Evolutionary conservation across 805 yeast species (phyloP), one percentile per base, ranked within the genome.

Genomic region (Cyberlindnera samutprakarnensis): DNA sequence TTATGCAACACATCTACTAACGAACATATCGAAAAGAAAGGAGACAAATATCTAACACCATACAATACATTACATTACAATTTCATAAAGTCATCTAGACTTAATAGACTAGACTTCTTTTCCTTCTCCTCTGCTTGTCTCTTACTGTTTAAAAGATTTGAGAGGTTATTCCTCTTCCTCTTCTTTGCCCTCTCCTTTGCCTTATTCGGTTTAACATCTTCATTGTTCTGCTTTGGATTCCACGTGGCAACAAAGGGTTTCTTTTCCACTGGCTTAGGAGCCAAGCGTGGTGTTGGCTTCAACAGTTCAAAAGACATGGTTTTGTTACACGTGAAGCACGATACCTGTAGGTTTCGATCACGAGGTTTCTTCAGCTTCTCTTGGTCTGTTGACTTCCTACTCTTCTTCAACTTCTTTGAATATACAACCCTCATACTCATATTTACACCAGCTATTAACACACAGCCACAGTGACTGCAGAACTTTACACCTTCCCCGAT

Each of bases 1-100:
- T n/a, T n/a, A n/a, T n/a, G n/a, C n/a, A n/a, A n/a, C n/a, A n/a
- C n/a, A n/a, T n/a, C n/a, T n/a, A n/a, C n/a, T n/a, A n/a, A n/a
- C n/a, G n/a, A n/a, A n/a, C n/a, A n/a, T n/a, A n/a, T n/a, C n/a
- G n/a, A n/a, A n/a, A n/a, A n/a, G n/a, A n/a, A n/a, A n/a, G n/a
- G n/a, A n/a, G n/a, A n/a, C n/a, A n/a, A n/a, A n/a, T n/a, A n/a
- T n/a, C n/a, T n/a, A n/a, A n/a, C n/a, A n/a, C n/a, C n/a, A n/a
- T n/a, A n/a, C n/a, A n/a, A n/a, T n/a, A n/a, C n/a, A n/a, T n/a
- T 12, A 13, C 8, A 14, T 26, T 22, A 28, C 32, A 27, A 18
- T 21, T 53, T 58, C 70, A 72, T 62, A 42, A 72, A 71, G 33
- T 68, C 74, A 56, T 66, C 68, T 23, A 75, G 52, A 42, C 67